Evolutionary conservation across 192 early-diverging fungal species (phyloP), one percentile per base, ranked within the genome.

Genomic region (Endogone sp.): DNA sequence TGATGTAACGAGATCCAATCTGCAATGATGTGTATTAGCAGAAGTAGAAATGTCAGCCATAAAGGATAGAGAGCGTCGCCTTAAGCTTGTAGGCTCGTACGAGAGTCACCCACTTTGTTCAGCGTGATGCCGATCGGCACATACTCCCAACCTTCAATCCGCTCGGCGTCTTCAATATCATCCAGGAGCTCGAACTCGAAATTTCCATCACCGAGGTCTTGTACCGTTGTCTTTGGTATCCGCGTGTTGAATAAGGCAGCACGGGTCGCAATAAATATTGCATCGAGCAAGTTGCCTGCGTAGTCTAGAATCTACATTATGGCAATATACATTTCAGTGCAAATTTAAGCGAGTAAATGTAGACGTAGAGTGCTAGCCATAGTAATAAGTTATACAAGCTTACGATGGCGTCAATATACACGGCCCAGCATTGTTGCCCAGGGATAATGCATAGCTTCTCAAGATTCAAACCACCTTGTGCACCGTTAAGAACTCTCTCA

Each of bases 151-250:
- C 96, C 97, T 24, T 79, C 72, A 2, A 99, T 79, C 54, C 82
- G 67, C 63, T 93, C 89, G 29, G 93, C 90, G 64, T 92, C 93
- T 55, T 96, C 94, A 13, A 88, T 82, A 74, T 93, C 91, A 73
- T 97, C 95, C 32, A 92, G 85, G n/a, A 97, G 87, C 28, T 96
- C 95, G 78, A 97, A 96, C 62, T 98, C 96, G 54, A 88, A 81
- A 65, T 89, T 84, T 1, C 93, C 94, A 71, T 95, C 91, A 2
- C 81, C 86, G 25, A 91, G 68, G 26, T 91, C 88, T 77, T 95
- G 90, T 6, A 98, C 88, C 3, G 87, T 84, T 24, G 91, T 92
- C 49, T 92, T 88, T 28, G 96, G 94, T 59, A 97, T 86, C 69
- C 82, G 80, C 20, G 97, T 95, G 70, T 95, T 91, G 74, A 82